phyloP scores from a whole-genome alignment of 352 stramenopile species.

The Chrysophaeum taylorii region DNA sequence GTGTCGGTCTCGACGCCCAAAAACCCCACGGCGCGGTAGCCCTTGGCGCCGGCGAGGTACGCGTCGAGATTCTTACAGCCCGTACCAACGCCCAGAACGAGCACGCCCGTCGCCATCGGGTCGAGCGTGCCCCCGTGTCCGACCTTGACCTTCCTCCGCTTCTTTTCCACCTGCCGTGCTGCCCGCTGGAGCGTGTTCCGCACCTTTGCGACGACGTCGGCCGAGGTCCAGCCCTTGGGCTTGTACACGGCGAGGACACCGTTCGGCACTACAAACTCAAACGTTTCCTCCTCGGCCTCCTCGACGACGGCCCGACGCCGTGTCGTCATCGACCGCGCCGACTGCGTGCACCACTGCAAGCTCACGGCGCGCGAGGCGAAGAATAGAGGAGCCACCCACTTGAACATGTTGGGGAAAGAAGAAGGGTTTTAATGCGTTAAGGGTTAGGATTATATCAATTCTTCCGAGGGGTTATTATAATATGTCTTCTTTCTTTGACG shows the following conservation, averaged over 20 bases:
- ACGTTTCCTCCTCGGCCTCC: too few relatives aligned
- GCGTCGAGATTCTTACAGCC: constrained; percentile 49
- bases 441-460: too few relatives aligned
- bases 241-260: constrained; percentile 58
- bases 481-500: too few relatives aligned
- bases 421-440: too few relatives aligned
- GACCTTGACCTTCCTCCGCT: constrained; percentile 49
- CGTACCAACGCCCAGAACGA: constrained; percentile 58
- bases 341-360: too few relatives aligned
- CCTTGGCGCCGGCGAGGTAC: constrained; percentile 54
- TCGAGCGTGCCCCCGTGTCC: constrained; percentile 68
- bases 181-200: constrained; percentile 40
- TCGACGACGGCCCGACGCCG: too few relatives aligned
- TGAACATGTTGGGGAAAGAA: too few relatives aligned
- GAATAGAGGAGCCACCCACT: too few relatives aligned
- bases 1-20: constrained; percentile 57
- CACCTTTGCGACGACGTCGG: constrained; percentile 54
- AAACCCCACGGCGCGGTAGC: constrained; percentile 40
- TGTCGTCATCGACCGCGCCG: too few relatives aligned
- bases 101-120: constrained; percentile 54
- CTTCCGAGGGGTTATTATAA: too few relatives aligned
- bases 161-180: constrained; percentile 20
- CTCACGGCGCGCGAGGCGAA: too few relatives aligned
- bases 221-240: constrained; percentile 52
- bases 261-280: too few relatives aligned